Percentiles rank a stretch among this genome's conserved stretches.
phyloP scores from a whole-genome alignment of 148 eudicot species.

The Beta vulgaris region DNA sequence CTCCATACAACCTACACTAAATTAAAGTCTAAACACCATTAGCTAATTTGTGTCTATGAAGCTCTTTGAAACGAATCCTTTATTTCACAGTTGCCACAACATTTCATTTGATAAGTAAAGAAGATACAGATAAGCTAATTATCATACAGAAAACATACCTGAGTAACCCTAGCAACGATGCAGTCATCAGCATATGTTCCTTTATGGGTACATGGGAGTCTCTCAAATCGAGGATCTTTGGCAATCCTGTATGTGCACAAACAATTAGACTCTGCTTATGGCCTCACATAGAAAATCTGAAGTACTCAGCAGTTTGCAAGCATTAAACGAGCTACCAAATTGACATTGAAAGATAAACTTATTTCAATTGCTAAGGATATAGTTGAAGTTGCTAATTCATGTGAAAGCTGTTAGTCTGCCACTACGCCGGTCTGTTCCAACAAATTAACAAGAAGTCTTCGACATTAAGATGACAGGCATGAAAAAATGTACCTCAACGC shows the following conservation, averaged over 20 bases:
- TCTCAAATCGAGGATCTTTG: constrained; percentile 92
- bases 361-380: not conserved
- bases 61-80: not conserved
- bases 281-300: not conserved
- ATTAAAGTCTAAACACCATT: not conserved
- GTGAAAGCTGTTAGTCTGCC: not conserved
- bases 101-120: not conserved
- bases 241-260: constrained; percentile 64
- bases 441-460: no score
- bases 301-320: no score
- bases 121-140: no score
- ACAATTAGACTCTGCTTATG: not conserved
- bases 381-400: not conserved
- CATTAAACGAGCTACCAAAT: not conserved
- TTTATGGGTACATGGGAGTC: constrained; percentile 89
- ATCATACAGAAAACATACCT: constrained; percentile 42
- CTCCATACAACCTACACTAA: no score
- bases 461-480: constrained; percentile 1
- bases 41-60: not conserved
- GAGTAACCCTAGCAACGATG: constrained; percentile 79
- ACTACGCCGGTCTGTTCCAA: no score
- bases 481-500: constrained; percentile 65
- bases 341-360: not conserved
- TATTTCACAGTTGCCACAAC: not conserved
- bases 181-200: constrained; percentile 99